phyloP scores from a whole-genome alignment of 2,329 filamentous ascomycete genomes.

The Fusarium neocosmosporiellum region DNA sequence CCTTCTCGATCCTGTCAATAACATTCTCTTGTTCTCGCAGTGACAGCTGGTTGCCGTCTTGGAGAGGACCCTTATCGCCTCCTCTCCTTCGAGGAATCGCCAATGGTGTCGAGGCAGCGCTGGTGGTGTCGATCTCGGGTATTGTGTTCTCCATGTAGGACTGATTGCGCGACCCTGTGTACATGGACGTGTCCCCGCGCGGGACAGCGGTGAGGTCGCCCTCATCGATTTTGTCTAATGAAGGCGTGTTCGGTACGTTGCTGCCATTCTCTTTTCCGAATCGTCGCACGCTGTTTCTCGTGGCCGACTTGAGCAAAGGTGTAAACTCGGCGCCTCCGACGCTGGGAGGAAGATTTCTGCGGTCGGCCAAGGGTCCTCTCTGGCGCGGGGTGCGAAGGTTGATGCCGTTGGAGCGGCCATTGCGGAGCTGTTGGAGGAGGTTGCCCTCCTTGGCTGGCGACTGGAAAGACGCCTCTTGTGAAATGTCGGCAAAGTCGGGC shows the following conservation, averaged over 20 bases:
- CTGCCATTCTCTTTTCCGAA: conserved; percentile 72
- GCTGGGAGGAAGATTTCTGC: conserved; percentile 75
- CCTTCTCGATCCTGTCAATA: conserved; percentile 96
- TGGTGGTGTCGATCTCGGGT: conserved; percentile 82
- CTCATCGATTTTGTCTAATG: conserved; percentile 72
- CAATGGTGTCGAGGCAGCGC: conserved; percentile 84
- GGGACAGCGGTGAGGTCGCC: conserved; percentile 82
- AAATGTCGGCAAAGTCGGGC: conserved; percentile 80
- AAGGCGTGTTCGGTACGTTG: conserved; percentile 74
- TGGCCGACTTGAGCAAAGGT: conserved; percentile 86
- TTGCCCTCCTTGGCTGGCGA: conserved; percentile 78
- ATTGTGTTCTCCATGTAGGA: conserved; percentile 76
- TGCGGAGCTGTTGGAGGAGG: conserved; percentile 79
- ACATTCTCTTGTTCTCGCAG: conserved; percentile 94
- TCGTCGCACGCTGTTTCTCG: conserved; percentile 75
- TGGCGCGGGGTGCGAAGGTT: conserved; percentile 80
- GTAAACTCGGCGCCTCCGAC: conserved; percentile 86
- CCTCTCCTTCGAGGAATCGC: conserved; percentile 73
- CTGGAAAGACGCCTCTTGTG: conserved; percentile 87
- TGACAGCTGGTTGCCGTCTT: conserved; percentile 90
- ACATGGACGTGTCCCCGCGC: conserved; percentile 77
- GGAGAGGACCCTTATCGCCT: conserved; percentile 74
- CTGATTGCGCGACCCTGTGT: conserved; percentile 72
- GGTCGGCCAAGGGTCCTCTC: conserved; percentile 75
- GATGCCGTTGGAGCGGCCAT: conserved; percentile 67